Evolutionary conservation across 495 filamentous ascomycete species (phyloP), one percentile per base, ranked within the genome.

Genomic region (Penicillium pulvis): DNA sequence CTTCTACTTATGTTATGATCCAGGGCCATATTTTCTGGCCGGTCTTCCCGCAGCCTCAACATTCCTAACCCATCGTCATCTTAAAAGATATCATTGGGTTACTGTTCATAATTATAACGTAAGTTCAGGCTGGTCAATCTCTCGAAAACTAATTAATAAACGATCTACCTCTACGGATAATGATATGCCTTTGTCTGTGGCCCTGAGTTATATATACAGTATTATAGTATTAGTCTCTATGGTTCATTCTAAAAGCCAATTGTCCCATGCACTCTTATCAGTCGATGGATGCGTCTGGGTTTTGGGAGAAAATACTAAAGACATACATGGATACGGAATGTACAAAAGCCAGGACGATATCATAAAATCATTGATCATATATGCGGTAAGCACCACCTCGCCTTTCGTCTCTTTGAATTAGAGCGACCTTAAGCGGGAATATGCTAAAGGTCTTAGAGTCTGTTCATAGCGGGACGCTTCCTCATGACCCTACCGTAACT

Each of bases 191-290:
- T 39, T 4, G 1, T 39, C 1, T 2, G n/a, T 28, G 24, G 61
- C 55, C 16, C 30, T 64, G 5, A 67, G 61, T 26, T 64, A 56
- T 26, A 52, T 30, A 23, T 52, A 55, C 7, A 60, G 62, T 53
- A 24, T 53, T 5, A 53, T 68, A 35, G 60, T 64, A 5, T 64
- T 6, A 41, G 28, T 33, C 39, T 66, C 1, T 63, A 55, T 50
- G 62, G 62, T 9, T 42, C 45, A 51, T 68, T 68, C 14, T 65
- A 59, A 59, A 56, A 65, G 39, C 56, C 53, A 5, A 51, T 39
- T 10, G 28, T 65, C 10, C 54, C 59, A 17, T 68, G 59, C 41
- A 64, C 60, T 45, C 56, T 64, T n/a, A 59, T 61, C 12, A 60
- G 53, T 26, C 54, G 56, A n/a, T 68, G 56, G 61, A 19, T 64